Conservation (phyloP, 192 early-diverging fungal species). For the Rhizophagus sp. region DNA sequence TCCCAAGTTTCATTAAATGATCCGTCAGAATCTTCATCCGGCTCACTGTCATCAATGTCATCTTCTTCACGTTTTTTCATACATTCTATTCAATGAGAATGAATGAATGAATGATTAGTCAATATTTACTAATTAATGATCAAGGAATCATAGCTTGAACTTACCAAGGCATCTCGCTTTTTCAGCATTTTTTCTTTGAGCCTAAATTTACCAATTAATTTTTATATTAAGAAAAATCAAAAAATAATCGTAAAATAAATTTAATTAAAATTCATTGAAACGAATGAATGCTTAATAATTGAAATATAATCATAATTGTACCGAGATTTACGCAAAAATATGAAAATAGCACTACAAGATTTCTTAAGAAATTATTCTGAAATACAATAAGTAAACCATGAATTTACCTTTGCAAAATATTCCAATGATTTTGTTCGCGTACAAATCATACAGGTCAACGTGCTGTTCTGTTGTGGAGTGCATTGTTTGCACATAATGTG, state of each 20-base stretch:
- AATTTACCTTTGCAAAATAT: constrained; percentile 43
- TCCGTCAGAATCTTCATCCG: constrained; percentile 34
- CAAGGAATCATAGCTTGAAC: neutral
- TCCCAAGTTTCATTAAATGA: constrained; percentile 27
- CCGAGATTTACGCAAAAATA: no score
- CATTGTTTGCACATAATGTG: constrained; percentile 45
- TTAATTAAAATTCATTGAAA: no score
- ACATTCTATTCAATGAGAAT: constrained; percentile 22
- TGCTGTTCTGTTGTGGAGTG: constrained; percentile 33
- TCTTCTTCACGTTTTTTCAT: constrained; percentile 46
- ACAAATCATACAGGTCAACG: constrained; percentile 46
- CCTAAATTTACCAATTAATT: constrained; percentile 20
- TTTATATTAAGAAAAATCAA: neutral
- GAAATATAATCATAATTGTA: no score
- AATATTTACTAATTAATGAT: neutral
- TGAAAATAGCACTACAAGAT: neutral
- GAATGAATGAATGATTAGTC: neutral
- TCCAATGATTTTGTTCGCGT: constrained; percentile 36
- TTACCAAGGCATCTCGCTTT: constrained; percentile 39
- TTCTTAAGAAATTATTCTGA: neutral
- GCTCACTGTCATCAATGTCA: constrained; percentile 39
- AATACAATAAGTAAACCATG: neutral
- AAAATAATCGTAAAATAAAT: no score
- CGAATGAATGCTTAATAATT: no score
- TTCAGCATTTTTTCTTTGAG: constrained; percentile 46